Percentiles rank a stretch among this genome's conserved stretches.
Conservation (phyloP, 179 eudicot species). For the Beta lomatogona region DNA sequence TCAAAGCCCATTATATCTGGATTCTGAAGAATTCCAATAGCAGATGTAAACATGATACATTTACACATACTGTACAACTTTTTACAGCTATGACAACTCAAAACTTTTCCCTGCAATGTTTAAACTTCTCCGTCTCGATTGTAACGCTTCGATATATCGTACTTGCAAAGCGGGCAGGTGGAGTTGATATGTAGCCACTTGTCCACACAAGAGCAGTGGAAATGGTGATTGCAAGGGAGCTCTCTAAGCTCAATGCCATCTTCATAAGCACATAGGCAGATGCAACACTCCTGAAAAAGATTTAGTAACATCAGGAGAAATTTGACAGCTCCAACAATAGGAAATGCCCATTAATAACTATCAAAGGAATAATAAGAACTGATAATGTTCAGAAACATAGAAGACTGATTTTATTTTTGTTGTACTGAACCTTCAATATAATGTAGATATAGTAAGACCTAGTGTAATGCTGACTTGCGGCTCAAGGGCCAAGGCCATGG, state of each 20-base stretch:
- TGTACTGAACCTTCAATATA: too few species aligned
- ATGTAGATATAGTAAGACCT: too few species aligned
- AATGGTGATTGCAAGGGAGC: slow-evolving; percentile 78
- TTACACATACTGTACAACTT: not conserved
- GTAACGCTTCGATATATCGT: slow-evolving; percentile 44
- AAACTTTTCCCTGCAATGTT: not conserved
- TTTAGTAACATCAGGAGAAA: not conserved
- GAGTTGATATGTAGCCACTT: slow-evolving; percentile 87
- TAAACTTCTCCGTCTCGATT: slow-evolving; percentile 30
- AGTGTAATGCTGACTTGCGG: too few species aligned
- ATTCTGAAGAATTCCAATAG: not conserved
- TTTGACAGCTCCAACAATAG: not conserved
- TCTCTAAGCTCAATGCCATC: slow-evolving; percentile 67
- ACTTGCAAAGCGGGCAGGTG: slow-evolving; percentile 90
- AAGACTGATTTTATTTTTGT: too few species aligned
- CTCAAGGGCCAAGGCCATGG: too few species aligned
- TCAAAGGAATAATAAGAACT: too few species aligned
- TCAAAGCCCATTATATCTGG: not conserved
- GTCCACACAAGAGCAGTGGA: slow-evolving; percentile 66
- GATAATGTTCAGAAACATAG: too few species aligned
- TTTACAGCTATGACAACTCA: not conserved
- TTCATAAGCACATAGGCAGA: slow-evolving; percentile 70
- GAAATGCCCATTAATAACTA: not conserved
- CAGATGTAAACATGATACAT: not conserved
- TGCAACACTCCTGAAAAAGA: slow-evolving; percentile 72